Base-by-base conservation (phyloP, 2,329 filamentous ascomycete genomes). In the Venturia nashicola region DNA sequence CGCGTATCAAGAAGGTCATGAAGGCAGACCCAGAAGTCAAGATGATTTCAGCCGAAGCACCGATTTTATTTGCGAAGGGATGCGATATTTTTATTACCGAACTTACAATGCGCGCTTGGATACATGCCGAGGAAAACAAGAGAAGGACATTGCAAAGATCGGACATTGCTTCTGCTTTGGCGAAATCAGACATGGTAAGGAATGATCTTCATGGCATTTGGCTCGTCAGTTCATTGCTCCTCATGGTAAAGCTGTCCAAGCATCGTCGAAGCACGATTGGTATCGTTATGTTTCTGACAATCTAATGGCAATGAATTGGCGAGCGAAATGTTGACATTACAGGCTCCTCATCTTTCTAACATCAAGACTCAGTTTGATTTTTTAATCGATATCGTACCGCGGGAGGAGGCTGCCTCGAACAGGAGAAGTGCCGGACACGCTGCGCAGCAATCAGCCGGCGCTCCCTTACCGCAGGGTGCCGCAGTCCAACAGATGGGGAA, bases 1-100 rank as follows among this genome's bases (percentile, higher is more conserved):
- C 94, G n/a, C 88, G 94, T 63, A 99, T 99, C 79, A 99, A 99
- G 82, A 99, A 99, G 76, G 94, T 99, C 68, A 99, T 99, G 94
- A 99, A 99, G 78, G 94, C 94, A 0, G 94, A 99, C 70, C 94
- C 94, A 0, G 94, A 99, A 71, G 94, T 99, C 59, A 99, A 99
- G 80, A 99, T 99, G 94, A 99, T 99, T 67, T 97, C 92, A 4
- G 94, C 94, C 9, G 94, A 99, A 77, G 94, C 94, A 1, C 94
- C 94, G 1, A 99, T 99, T 69, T 81, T 99, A 16, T 99, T 99
- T 72, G 94, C 94, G 61, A 99, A 99, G 77, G 94, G 93, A 44
- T 97, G 94, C 76, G 94, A 99, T 73, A 97, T 97, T 72, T 99
- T 99, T 78, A 99, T 99, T 72, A 97, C 92, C 0, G 94, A 99